A percentile compares a stretch with the other conserved stretches of the same genome.
Evolutionary conservation across 345 rosid genomes (phyloP).

Genomic region (Excoecaria agallocha): DNA sequence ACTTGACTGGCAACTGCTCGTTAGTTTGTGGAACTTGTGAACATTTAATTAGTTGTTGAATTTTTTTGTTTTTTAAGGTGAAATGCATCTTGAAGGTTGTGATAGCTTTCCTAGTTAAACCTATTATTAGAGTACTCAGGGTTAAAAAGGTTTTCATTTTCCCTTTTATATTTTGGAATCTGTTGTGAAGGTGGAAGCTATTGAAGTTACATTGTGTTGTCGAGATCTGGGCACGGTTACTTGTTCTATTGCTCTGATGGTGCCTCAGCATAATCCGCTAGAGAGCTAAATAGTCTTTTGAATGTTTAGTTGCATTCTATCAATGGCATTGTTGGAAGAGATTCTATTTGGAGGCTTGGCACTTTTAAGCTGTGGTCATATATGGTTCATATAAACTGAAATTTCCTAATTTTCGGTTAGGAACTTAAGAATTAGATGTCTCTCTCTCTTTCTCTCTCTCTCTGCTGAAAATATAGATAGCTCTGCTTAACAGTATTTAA

Average conservation of each 20-base stretch:
- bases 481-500: background rate
- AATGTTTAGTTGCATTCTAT: background rate
- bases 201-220: background rate
- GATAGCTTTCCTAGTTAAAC: background rate
- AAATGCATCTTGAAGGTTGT: background rate
- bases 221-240: background rate
- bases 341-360: background rate
- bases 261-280: too few species aligned
- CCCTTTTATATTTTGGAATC: background rate
- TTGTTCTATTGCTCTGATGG: background rate
- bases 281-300: too few species aligned
- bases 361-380: background rate
- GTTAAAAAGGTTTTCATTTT: background rate
- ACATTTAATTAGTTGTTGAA: background rate
- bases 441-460: background rate
- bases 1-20: background rate
- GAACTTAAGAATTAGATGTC: background rate
- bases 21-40: background rate
- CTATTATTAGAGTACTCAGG: background rate
- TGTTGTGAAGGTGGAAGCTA: background rate
- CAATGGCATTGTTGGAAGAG: background rate
- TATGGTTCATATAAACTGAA: background rate
- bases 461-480: background rate
- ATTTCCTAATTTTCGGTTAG: background rate
- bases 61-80: background rate